Base-by-base conservation (phyloP, 2,329 filamentous ascomycete genomes). In the Clarireedia sp. region DNA sequence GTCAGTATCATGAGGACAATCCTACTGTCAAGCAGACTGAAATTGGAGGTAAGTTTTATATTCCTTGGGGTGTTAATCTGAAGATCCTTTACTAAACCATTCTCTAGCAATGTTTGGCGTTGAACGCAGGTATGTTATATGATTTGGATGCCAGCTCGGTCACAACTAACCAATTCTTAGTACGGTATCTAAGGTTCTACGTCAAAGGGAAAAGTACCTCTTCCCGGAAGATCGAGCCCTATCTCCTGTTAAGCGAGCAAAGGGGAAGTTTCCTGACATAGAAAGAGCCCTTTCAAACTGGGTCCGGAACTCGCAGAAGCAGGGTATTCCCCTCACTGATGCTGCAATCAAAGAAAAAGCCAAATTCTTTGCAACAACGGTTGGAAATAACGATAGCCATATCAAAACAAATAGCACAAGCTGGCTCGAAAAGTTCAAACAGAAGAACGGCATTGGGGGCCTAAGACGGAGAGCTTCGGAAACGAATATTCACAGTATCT, bases 121-220 rank as follows among this genome's bases (percentile, higher is more conserved):
- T 51, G 94, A 99, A 74, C 78, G 94, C 86, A 97, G 94, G 94
- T 97, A 84, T 57, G 56, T 40, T 43, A 50, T 19, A 36, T n/a
- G 37, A 24, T 41, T 46, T 43, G 17, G 9, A 55, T 41, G 16
- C 19, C 10, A 19, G 26, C 33, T 7, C 33, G 38, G 16, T 37
- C 29, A 50, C 33, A 17, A 40, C 24, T 43, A 49, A 50, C 48
- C 21, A 41, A 16, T 24, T 19, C 8, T 19, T 16, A 99, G 94
- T 74, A 99, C 94, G 48, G 94, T 99, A n/a, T 99, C 94, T 54
- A 99, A 99, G 70, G 94, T 97, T 54, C 73, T 99, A 61, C 85
- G 92, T 53, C 86, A 96, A 67, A 95, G 92, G 74, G 94, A 99
- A 61, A 94, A 95, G 70, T 97, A 95, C 71, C 79, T 97, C 16